phyloP scores from a whole-genome alignment of 2,329 filamentous ascomycete genomes.

The Neofusicoccum sp. region DNA sequence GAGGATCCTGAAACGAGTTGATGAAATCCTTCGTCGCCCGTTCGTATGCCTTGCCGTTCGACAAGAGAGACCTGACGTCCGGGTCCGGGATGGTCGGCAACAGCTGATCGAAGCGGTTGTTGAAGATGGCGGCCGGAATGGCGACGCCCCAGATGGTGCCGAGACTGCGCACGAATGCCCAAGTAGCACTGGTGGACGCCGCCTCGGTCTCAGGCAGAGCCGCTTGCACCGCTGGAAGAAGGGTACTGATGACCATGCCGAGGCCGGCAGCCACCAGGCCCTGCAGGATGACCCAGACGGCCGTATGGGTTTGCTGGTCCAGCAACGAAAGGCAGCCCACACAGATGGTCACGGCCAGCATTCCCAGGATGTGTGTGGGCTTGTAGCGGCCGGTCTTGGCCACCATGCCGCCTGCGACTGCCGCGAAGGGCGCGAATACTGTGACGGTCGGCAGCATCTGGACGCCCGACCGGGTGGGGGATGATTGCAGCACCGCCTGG shows the following conservation, averaged over 20 bases:
- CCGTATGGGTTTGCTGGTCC: constrained; percentile 16
- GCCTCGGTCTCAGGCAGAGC: constrained; percentile 26
- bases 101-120: constrained; percentile 24
- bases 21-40: constrained; percentile 28
- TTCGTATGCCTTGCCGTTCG: constrained; percentile 29
- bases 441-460: constrained; percentile 31
- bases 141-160: constrained; percentile 32
- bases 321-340: constrained; percentile 25
- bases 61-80: constrained; percentile 18
- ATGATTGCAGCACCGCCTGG: constrained; percentile 39
- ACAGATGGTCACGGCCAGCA: constrained; percentile 25
- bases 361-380: constrained; percentile 22
- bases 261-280: constrained; percentile 26
- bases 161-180: constrained; percentile 31
- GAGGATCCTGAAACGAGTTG: constrained; percentile 19
- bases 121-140: constrained; percentile 32
- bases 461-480: constrained; percentile 35
- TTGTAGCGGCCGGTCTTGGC: constrained; percentile 29
- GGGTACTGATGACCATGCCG: constrained; percentile 29
- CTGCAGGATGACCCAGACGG: constrained; percentile 27
- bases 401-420: constrained; percentile 29
- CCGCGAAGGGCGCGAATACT: constrained; percentile 28
- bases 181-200: constrained; percentile 27
- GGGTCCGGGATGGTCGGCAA: constrained; percentile 20
- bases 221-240: constrained; percentile 32